Evolutionary conservation across 2,329 filamentous ascomycete genomes (phyloP), one percentile per base, ranked within the genome.

Genomic region (Stenocarpella maydis): DNA sequence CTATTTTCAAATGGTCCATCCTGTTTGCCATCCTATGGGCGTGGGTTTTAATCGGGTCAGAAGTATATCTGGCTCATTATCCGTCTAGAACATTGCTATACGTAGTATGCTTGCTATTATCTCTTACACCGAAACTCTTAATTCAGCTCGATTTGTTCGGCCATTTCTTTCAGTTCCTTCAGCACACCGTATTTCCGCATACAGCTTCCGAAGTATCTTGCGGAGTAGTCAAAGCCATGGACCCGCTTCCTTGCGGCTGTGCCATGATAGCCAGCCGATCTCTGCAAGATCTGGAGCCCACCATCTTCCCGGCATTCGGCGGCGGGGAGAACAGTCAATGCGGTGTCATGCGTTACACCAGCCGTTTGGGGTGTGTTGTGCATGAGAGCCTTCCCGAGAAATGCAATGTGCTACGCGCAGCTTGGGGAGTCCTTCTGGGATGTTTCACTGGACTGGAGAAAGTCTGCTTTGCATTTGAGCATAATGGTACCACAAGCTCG

Each of bases 391-490:
- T 55, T 55, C 24, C 53, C 24, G 31, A 39, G 53, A 39, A 39
- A 55, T 55, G 53, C 12, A 55, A 2, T 55, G 31, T 39, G 34
- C n/a, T 55, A 17, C 53, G 53, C 53, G 53, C 53, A 8, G 53
- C 53, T 9, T 55, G 53, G 53, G 53, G 53, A 55, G 14, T 55
- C 24, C 53, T 55, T 39, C 34, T 55, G n/a, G 34, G 53, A 9
- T 55, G 53, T 39, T 55, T 39, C 53, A 55, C 31, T 24, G 53
- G 53, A 5, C 53, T 55, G 53, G 53, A 55, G 31, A 55, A 55
- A 26, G 53, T 55, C 34, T 55, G 31, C 19, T 55, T 55, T 55
- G 53, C 53, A 19, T 55, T 55, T 17, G 31, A 55, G 31, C 53
- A 55, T 26, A 19, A 2, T 24, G 31, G n/a, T 55, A 55, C 34